Conservation (phyloP, 2,329 filamentous ascomycete genomes). For the Penicillium sp. region DNA sequence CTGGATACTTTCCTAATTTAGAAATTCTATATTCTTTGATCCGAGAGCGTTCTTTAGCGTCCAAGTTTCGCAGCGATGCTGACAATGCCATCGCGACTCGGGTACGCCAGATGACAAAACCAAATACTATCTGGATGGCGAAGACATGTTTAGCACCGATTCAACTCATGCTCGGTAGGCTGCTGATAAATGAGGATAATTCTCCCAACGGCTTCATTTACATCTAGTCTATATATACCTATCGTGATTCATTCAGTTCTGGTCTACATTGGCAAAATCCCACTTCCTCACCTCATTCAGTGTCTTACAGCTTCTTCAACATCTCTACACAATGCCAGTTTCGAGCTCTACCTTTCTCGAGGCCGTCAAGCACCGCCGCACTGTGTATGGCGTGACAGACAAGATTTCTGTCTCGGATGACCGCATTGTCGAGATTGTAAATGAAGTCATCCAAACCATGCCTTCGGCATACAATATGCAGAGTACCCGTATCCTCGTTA, state of each 20-base stretch:
- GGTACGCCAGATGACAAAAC: background rate
- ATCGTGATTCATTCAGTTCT: background rate
- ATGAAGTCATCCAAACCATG: background rate
- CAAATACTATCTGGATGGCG: background rate
- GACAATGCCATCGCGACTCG: background rate
- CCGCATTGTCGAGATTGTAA: slow-evolving; percentile 3
- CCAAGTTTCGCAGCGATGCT: background rate
- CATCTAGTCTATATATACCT: background rate
- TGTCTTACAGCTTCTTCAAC: background rate
- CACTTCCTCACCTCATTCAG: background rate
- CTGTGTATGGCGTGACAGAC: slow-evolving; percentile 1
- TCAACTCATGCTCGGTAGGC: background rate
- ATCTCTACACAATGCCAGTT: background rate
- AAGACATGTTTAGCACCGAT: background rate
- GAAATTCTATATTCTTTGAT: background rate
- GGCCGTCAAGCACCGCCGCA: slow-evolving; percentile 1
- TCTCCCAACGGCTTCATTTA: background rate
- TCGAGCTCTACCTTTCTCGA: background rate
- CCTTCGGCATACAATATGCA: slow-evolving; percentile 2
- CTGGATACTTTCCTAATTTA: background rate
- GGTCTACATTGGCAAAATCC: background rate
- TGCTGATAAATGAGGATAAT: background rate
- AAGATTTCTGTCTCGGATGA: slow-evolving; percentile 2
- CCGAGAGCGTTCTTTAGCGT: too few species aligned
- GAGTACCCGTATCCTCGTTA: slow-evolving; percentile 1